Conservation (phyloP, 169 alveolate species). For the Plasmodium adleri region DNA sequence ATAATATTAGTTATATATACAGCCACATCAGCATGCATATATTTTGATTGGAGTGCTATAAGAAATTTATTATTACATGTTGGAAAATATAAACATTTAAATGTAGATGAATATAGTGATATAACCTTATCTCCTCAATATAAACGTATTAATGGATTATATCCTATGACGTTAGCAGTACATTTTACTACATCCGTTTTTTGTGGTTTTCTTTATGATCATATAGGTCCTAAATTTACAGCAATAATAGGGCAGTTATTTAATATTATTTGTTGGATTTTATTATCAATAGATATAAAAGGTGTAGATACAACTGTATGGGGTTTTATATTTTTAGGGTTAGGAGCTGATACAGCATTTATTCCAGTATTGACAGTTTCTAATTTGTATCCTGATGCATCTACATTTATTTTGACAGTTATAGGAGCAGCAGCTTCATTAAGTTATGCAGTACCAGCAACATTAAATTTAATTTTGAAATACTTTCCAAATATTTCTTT, state of each 20-base stretch:
- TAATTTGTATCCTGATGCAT: conserved; percentile 64
- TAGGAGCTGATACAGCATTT: conserved; percentile 76
- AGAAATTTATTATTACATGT: conserved; percentile 36
- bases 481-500: conserved; percentile 21
- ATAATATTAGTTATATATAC: conserved; percentile 48
- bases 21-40: conserved; percentile 53
- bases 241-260: conserved; percentile 54
- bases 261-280: conserved; percentile 49
- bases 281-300: conserved; percentile 47
- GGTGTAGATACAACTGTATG: conserved; percentile 47
- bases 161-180: conserved; percentile 56
- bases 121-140: conserved; percentile 65
- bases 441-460: conserved; percentile 73
- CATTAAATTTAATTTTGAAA: conserved; percentile 19
- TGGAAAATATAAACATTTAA: conserved; percentile 55
- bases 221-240: conserved; percentile 71
- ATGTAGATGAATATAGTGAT: conserved; percentile 12
- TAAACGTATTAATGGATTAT: conserved; percentile 47
- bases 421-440: conserved; percentile 75
- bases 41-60: conserved; percentile 70
- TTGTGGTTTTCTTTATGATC: conserved; percentile 70
- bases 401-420: conserved; percentile 57
- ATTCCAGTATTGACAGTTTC: conserved; percentile 55
- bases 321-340: conserved; percentile 46
- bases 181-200: conserved; percentile 74